These are phyloP conservation scores for Fomitiporia mediterranea DNA, from an alignment of 1,284 basidiomycete species.

Conservation along the genomic window DNA sequence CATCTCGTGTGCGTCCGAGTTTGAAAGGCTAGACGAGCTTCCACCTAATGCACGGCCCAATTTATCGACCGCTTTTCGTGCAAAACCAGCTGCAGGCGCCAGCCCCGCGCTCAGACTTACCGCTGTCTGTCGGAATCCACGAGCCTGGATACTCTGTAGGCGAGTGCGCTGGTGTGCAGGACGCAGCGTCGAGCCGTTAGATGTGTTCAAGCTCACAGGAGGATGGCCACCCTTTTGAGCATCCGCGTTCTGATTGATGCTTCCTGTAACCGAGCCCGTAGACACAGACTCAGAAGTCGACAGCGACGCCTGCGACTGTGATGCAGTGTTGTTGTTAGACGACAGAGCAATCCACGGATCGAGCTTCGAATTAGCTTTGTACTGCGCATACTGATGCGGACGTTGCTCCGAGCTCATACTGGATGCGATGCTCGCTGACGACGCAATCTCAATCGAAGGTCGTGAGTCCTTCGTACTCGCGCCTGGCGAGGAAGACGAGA, in stretches of 20 bases:
- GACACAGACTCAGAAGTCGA: conserved; percentile 10
- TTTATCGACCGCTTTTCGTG: conserved; percentile 67
- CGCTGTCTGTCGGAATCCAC: conserved; percentile 38
- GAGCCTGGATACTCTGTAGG: conserved; percentile 15
- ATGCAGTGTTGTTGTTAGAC: not conserved
- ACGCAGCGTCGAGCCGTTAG: conserved; percentile 7
- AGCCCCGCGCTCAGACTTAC: conserved; percentile 64
- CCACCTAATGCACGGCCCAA: conserved; percentile 58
- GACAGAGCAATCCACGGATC: conserved; percentile 9
- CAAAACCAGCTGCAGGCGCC: conserved; percentile 55
- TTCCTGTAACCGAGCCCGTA: conserved; percentile 4
- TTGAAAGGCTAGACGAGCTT: conserved; percentile 32
- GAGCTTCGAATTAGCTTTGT: conserved; percentile 10
- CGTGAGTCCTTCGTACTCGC: conserved; percentile 8
- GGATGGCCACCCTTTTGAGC: not conserved
- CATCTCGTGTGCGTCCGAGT: conserved; percentile 35
- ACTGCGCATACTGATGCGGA: conserved; percentile 1
- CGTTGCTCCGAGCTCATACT: conserved; percentile 1
- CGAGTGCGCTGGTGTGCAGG: conserved; percentile 18
- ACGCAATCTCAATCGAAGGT: conserved; percentile 14
- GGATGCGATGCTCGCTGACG: conserved; percentile 8
- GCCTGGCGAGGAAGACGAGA: conserved; percentile 14
- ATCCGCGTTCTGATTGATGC: not conserved
- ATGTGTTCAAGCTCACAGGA: not conserved
- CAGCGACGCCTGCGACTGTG: conserved; percentile 14